Conservation (phyloP, 2,329 filamentous ascomycete species). For the Emergomyces orientalis region DNA sequence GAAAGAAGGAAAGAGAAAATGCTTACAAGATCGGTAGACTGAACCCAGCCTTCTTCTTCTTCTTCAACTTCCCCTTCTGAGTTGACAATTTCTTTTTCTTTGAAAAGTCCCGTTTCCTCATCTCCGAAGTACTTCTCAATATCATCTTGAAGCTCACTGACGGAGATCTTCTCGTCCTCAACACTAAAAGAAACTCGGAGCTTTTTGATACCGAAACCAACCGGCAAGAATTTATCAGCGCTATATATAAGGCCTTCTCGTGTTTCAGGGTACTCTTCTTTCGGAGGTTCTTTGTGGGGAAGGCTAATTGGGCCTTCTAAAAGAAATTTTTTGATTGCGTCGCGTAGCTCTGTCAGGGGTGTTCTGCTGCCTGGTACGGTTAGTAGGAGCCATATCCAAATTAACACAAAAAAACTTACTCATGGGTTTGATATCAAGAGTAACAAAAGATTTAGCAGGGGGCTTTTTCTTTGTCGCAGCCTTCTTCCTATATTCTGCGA, state of each 20-base stretch:
- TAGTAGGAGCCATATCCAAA: background rate
- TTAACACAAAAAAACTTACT: constrained; percentile 50
- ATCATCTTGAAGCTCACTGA: constrained; percentile 76
- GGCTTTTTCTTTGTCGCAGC: constrained; percentile 89
- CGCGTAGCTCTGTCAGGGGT: constrained; percentile 62
- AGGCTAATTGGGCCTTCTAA: background rate
- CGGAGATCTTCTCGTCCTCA: constrained; percentile 91
- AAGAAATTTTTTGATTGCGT: constrained; percentile 57
- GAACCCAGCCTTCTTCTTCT: constrained; percentile 67
- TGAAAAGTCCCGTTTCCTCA: background rate
- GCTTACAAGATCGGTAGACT: constrained; percentile 76
- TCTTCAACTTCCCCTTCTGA: background rate
- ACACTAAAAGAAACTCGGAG: constrained; percentile 97
- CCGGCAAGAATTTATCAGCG: constrained; percentile 74
- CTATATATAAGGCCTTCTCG: constrained; percentile 96
- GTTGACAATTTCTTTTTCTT: background rate
- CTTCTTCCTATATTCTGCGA: constrained; percentile 93
- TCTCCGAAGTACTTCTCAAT: constrained; percentile 59
- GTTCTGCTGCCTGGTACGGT: constrained; percentile 70
- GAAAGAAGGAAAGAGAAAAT: background rate
- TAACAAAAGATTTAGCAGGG: constrained; percentile 91
- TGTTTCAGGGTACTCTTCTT: constrained; percentile 39
- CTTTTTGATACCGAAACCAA: constrained; percentile 98
- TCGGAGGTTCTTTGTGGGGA: background rate
- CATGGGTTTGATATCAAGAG: constrained; percentile 96